Percentiles rank a stretch among this genome's conserved stretches.
phyloP scores from a whole-genome alignment of 768 basidiomycete genomes.

The Tubosaeta sp. region DNA sequence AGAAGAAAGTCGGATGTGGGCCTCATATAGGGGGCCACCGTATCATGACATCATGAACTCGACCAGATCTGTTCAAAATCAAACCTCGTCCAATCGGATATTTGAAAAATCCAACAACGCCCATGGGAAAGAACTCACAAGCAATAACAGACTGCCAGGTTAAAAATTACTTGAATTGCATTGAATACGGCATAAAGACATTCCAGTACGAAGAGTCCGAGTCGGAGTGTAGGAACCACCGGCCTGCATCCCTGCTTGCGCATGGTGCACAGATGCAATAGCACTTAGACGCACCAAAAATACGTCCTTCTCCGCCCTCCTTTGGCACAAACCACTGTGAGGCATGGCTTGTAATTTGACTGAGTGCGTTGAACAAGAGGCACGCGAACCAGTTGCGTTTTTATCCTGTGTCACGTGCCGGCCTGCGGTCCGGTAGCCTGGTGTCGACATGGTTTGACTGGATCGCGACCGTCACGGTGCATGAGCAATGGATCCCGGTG shows the following conservation, averaged over 20 bases:
- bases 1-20: background rate
- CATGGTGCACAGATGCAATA: slow-evolving; percentile 21
- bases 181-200: no score
- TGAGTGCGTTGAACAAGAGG: slow-evolving; percentile 27
- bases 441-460: no score
- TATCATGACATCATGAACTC: slow-evolving; percentile 13
- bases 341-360: slow-evolving; percentile 31
- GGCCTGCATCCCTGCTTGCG: slow-evolving; percentile 23
- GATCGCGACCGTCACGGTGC: no score
- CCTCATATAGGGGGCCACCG: slow-evolving; percentile 1
- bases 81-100: no score
- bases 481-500: no score
- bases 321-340: slow-evolving; percentile 32
- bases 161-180: no score
- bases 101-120: no score
- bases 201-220: background rate
- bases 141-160: no score
- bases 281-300: slow-evolving; percentile 29
- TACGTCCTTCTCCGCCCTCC: slow-evolving; percentile 28
- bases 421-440: no score
- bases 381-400: background rate
- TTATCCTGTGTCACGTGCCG: background rate
- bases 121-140: no score
- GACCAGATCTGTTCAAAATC: slow-evolving; percentile 1
- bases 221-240: slow-evolving; percentile 31